Evolutionary conservation across 305 asterid species (phyloP).

Genomic region (Solanum hybrid): DNA sequence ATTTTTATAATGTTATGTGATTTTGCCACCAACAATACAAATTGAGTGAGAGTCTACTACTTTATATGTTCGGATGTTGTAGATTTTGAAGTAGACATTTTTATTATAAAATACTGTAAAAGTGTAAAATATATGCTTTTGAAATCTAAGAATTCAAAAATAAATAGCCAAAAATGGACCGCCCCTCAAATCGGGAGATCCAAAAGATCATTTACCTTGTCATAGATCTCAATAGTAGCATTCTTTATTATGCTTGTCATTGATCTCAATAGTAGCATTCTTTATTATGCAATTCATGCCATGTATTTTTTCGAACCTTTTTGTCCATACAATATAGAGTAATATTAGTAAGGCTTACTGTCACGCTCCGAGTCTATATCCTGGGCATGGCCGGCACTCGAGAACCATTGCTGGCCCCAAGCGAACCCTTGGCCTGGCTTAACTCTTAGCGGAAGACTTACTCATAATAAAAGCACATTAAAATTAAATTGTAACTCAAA

Average conservation of each 20-base stretch:
- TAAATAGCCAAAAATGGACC: too few relatives aligned
- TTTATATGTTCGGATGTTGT: neutral
- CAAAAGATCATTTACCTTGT: neutral
- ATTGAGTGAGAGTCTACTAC: neutral
- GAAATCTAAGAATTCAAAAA: neutral
- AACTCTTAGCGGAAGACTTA: neutral
- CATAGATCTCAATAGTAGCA: neutral
- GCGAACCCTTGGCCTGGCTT: neutral
- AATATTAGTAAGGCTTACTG: neutral
- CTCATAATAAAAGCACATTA: too few relatives aligned
- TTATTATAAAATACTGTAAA: too few relatives aligned
- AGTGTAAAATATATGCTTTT: neutral
- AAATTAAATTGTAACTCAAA: too few relatives aligned
- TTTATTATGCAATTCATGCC: neutral
- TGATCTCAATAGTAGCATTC: neutral
- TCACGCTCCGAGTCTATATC: neutral
- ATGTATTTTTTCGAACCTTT: too few relatives aligned
- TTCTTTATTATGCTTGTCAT: neutral
- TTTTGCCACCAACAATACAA: neutral
- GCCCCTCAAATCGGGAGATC: neutral
- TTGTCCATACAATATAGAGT: neutral
- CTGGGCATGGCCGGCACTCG: neutral
- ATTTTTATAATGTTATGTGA: neutral
- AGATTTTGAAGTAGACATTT: neutral
- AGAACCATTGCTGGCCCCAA: neutral